Conservation (phyloP, 371 early-diverging fungal genomes). For the Antonospora locustae region DNA sequence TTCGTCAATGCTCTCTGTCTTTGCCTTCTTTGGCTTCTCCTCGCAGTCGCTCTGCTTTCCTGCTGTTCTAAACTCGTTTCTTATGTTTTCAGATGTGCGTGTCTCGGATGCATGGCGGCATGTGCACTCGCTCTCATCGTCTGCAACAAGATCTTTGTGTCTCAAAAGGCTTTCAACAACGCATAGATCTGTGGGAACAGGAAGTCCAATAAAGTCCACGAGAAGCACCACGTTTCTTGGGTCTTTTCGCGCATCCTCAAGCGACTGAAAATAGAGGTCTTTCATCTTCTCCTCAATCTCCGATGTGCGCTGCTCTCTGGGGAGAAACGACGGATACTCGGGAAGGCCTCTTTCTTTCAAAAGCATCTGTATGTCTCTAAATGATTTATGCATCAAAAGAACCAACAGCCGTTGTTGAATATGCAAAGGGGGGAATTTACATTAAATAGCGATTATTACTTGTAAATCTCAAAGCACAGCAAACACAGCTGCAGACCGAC, state of each 20-base stretch:
- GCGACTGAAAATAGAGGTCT: constrained; percentile 1
- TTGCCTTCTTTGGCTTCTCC: not conserved
- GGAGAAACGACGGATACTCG: constrained; percentile 20
- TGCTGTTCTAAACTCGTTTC: constrained; percentile 2
- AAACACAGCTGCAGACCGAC: too few relatives aligned
- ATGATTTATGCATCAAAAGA: constrained; percentile 30
- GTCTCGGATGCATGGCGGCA: not conserved
- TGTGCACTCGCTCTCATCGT: constrained; percentile 9
- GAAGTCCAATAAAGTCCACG: constrained; percentile 13
- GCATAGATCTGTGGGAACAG: constrained; percentile 13
- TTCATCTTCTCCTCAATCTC: constrained; percentile 1
- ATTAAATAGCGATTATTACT: too few relatives aligned
- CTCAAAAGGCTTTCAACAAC: constrained; percentile 20
- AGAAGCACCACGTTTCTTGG: constrained; percentile 26
- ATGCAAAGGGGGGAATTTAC: too few relatives aligned
- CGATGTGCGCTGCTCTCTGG: constrained; percentile 7
- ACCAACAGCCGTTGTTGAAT: too few relatives aligned
- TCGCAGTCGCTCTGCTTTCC: constrained; percentile 2
- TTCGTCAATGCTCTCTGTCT: constrained; percentile 3
- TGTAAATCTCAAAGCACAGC: too few relatives aligned
- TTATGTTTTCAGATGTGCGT: not conserved
- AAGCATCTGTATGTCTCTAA: constrained; percentile 19
- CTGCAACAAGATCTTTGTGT: constrained; percentile 9
- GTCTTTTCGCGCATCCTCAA: constrained; percentile 25
- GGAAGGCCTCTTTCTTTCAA: constrained; percentile 23